Evolutionary conservation across 305 asterid genomes (phyloP), one percentile per base, ranked within the genome.

Genomic region (Stenogyne calaminthoides): DNA sequence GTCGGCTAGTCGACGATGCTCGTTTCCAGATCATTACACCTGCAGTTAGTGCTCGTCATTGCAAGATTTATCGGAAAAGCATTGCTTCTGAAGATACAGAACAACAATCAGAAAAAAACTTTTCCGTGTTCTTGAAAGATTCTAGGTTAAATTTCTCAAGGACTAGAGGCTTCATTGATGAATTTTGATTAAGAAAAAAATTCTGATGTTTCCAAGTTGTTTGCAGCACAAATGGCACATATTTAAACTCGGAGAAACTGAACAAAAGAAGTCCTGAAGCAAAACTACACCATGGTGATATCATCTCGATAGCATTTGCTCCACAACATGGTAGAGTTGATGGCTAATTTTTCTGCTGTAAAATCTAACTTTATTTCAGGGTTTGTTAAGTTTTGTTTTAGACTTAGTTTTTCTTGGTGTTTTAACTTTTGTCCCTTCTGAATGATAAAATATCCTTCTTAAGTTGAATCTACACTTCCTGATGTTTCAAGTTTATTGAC

Each of bases 191-290:
- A 20, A 49, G 14, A 56, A 42, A 52, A n/a, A 73, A 64, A 11
- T 76, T 78, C 83, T 92, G 73, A 89, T 67, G 49, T 49, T 72
- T 78, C 70, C 66, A 69, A 42, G 73, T 80, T 64, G 66, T 59
- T 78, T 79, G 81, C 90, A 95, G 99, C 89, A 95, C 98, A 51
- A 95, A 95, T 83, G 99, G 99, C 80, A 92, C 99, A 19, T 95
- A 83, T 71, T 75, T 92, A 57, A 95, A 92, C 82, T 89, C 93
- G 95, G 85, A 84, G 73, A 95, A 84, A 84, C 78, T 89, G 89
- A 88, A 54, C 71, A 95, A 89, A 82, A 82, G 79, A 75, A 85
- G 90, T 83, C 36, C 89, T 64, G 97, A 88, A 76, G 86, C 82
- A 68, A 86, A 84, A 80, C 86, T 95, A 69, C 72, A 60, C 64